Base-by-base conservation (phyloP, 2,329 filamentous ascomycete species). In the Stachybotrys chartarum region DNA sequence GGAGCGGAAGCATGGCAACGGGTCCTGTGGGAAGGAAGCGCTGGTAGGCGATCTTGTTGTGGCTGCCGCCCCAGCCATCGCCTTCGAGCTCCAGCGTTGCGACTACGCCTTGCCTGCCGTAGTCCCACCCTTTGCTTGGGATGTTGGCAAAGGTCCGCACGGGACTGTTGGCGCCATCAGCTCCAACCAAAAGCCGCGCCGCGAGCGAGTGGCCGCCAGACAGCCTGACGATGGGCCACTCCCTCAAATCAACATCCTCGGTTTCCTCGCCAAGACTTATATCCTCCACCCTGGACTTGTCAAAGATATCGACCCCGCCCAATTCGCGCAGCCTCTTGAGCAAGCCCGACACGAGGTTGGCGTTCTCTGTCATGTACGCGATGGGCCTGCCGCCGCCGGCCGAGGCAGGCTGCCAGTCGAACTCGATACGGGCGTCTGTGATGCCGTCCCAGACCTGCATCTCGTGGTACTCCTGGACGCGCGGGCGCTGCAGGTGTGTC, bases 391-490 rank as follows among this genome's bases (percentile, higher is more conserved):
- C 74, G 68, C 57, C 61, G 64, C 78, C 75, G 44, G 75, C 68
- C 42, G 75, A 68, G 48, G 67, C 69, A 6, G 74, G 74, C 24
- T 72, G 72, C 87, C 86, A 89, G 73, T 94, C 89, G 70, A 99
- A 99, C 62, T 90, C 88, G 68, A 99, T 94, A 63, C 86, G 84
- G 42, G 91, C 90, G 57, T 85, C 91, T 46, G 88, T 90, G 55
- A 96, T 84, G 59, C 93, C 95, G 70, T 99, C 94, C 94, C 95
- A 99, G 35, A 97, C 94, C 70, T 96, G 88, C 94, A 99, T 99
- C 64, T 93, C 89, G 57, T 95, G 86, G 71, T 97, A 99, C 1
- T 86, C 82, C 74, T 97, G 92, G 39, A 94, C 83, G 35, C 94
- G 84, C 6, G 83, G 77, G 47, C 78, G 75, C 61, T 89, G 81